A percentile compares a stretch with the other conserved stretches of the same genome.
phyloP scores from a whole-genome alignment of 345 rosid species.

The Psidium guajava region DNA sequence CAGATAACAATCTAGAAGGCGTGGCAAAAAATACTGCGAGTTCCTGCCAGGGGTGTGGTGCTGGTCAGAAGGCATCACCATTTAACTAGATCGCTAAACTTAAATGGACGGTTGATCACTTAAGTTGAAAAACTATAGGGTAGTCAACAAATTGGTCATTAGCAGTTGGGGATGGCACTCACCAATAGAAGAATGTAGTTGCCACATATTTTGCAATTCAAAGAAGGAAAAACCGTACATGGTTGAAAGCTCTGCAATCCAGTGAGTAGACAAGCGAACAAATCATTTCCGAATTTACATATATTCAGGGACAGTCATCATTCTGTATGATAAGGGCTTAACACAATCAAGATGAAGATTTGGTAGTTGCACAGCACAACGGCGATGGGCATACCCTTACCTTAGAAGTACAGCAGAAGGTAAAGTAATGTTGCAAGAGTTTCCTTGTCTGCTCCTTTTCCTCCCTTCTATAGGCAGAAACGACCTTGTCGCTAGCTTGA shows the following conservation, averaged over 20 bases:
- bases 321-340: not conserved
- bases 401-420: slow-evolving; percentile 26
- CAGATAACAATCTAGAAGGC: not conserved
- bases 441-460: slow-evolving; percentile 33
- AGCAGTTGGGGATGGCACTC: not conserved
- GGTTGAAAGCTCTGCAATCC: not conserved
- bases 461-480: slow-evolving; percentile 33
- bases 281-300: not conserved
- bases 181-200: not conserved
- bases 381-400: slow-evolving; percentile 6
- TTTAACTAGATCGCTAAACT: not conserved
- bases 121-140: not conserved
- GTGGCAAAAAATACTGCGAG: not conserved
- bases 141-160: not conserved
- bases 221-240: not conserved
- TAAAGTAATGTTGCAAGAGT: slow-evolving; percentile 32
- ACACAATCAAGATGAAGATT: not conserved
- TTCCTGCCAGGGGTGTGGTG: not conserved
- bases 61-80: not conserved
- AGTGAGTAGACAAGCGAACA: not conserved
- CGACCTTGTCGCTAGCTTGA: slow-evolving; percentile 40
- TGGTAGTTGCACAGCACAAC: not conserved
- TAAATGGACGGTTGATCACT: not conserved
- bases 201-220: not conserved
- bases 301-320: not conserved